These are phyloP conservation scores for Oryza meyeriana DNA, from an alignment of 176 grass and related monocot genomes.

Conservation along the genomic window DNA sequence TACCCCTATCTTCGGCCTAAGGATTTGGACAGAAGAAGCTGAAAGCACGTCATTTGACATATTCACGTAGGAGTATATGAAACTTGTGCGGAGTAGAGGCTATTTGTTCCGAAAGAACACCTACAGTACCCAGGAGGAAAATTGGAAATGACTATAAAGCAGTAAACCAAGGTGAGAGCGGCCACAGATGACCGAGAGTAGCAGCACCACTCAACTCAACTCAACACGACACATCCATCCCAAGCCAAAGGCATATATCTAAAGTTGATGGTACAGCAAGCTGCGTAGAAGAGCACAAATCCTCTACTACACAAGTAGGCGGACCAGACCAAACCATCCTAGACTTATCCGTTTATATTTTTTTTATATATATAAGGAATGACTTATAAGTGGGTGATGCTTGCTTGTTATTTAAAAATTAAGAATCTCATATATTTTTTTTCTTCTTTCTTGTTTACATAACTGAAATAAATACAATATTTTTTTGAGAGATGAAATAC, in stretches of 20 bases:
- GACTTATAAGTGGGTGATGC: not conserved
- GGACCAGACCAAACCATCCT: not conserved
- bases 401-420: not conserved
- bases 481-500: not conserved
- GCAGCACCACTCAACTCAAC: slow-evolving; percentile 11
- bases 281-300: slow-evolving; percentile 7
- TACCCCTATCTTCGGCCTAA: not conserved
- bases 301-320: not conserved
- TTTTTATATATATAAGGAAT: not conserved
- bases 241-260: slow-evolving; percentile 16
- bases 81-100: not conserved
- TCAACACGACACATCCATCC: not conserved
- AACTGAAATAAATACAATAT: not conserved
- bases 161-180: not conserved
- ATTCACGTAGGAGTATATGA: not conserved
- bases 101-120: not conserved
- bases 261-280: slow-evolving; percentile 18
- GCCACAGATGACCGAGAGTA: not conserved
- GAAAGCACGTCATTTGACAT: not conserved
- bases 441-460: not conserved
- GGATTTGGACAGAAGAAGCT: not conserved
- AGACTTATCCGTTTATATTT: not conserved
- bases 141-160: not conserved
- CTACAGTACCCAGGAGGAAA: not conserved
- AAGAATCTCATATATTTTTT: not conserved